Conservation (phyloP, 2,329 filamentous ascomycete species). For the Emericellopsis cladophorae region DNA sequence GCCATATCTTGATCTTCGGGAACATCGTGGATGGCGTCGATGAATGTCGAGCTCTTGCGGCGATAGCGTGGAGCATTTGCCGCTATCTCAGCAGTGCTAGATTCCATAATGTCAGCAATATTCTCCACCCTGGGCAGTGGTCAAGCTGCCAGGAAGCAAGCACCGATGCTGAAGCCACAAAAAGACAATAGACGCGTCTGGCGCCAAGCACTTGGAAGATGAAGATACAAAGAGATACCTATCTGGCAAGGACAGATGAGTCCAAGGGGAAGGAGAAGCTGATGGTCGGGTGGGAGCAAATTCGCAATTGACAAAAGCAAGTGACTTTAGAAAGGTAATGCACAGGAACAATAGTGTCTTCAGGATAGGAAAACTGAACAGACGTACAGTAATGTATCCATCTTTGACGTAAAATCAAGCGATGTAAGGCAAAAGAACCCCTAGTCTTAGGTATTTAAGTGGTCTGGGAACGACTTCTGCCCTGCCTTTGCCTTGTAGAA, state of each 20-base stretch:
- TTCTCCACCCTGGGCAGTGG: neutral
- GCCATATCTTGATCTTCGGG: conserved; percentile 72
- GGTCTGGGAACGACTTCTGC: too few relatives aligned
- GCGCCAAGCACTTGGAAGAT: neutral
- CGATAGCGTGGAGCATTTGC: conserved; percentile 83
- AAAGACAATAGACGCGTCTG: neutral
- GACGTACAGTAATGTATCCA: conserved; percentile 52
- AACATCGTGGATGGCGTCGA: conserved; percentile 93
- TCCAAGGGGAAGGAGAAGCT: neutral
- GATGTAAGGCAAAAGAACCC: too few relatives aligned
- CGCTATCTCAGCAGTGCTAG: conserved; percentile 79
- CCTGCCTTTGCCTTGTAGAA: too few relatives aligned
- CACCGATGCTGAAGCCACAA: neutral
- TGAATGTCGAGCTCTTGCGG: conserved; percentile 87
- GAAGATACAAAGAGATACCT: neutral
- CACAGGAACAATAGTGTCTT: neutral
- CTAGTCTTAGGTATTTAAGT: too few relatives aligned
- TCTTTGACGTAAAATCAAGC: conserved; percentile 12
- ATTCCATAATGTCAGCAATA: conserved; percentile 12
- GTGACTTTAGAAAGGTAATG: neutral
- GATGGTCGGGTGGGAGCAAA: neutral
- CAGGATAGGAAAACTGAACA: neutral
- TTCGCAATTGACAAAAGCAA: neutral
- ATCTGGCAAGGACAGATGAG: neutral
- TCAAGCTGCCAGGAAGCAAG: neutral